Conservation (phyloP, 2,329 filamentous ascomycete species). For the Coccinonectria pachysandricola region DNA sequence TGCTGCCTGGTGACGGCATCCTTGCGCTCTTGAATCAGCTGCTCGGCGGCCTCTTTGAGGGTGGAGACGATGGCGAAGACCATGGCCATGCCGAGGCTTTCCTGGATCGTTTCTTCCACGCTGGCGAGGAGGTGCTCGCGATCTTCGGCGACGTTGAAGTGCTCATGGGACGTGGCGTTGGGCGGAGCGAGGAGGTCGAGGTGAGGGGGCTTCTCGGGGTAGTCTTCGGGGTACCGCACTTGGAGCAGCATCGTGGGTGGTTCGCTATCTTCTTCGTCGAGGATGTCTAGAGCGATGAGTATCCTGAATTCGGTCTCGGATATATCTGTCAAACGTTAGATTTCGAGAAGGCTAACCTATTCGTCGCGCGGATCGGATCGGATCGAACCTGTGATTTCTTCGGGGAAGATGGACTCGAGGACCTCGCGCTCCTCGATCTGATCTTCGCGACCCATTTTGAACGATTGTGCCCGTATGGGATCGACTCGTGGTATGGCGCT, state of each 20-base stretch:
- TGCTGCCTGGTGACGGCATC: slow-evolving; percentile 48
- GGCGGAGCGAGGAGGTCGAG: slow-evolving; percentile 70
- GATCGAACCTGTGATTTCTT: slow-evolving; percentile 77
- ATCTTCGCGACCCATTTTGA: slow-evolving; percentile 63
- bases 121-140: slow-evolving; percentile 61
- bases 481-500: too few relatives aligned
- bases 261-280: slow-evolving; percentile 53
- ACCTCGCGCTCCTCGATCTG: slow-evolving; percentile 95
- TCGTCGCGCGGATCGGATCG: slow-evolving; percentile 1
- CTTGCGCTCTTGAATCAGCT: slow-evolving; percentile 65
- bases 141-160: slow-evolving; percentile 74
- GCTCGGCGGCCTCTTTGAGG: slow-evolving; percentile 85
- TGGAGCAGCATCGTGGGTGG: slow-evolving; percentile 68
- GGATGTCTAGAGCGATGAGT: slow-evolving; percentile 72
- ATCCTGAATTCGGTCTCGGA: slow-evolving; percentile 85
- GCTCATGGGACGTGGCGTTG: slow-evolving; percentile 56
- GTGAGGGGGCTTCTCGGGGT: slow-evolving; percentile 77
- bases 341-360: slow-evolving; percentile 9
- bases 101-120: slow-evolving; percentile 67
- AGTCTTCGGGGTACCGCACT: slow-evolving; percentile 79
- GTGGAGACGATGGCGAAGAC: slow-evolving; percentile 82
- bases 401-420: slow-evolving; percentile 94
- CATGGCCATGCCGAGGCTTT: slow-evolving; percentile 97
- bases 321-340: slow-evolving; percentile 49
- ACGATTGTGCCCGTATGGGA: too few relatives aligned